Conservation (phyloP, 1,284 basidiomycete species). For the Earliella scabrosa region DNA sequence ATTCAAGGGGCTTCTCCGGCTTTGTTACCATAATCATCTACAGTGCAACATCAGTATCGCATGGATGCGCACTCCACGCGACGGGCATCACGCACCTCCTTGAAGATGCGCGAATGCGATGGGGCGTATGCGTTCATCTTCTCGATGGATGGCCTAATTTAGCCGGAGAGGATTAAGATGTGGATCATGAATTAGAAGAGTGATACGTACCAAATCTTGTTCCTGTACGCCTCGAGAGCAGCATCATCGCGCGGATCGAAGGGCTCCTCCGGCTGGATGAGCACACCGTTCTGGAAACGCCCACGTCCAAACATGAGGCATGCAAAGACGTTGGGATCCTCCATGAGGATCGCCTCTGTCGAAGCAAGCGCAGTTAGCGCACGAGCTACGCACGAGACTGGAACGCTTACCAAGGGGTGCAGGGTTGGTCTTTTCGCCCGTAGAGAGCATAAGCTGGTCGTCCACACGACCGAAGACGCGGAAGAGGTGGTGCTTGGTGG, state of each 20-base stretch:
- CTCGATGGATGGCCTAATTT: conserved; percentile 41
- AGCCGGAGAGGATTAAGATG: too few relatives aligned
- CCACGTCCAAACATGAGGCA: conserved; percentile 43
- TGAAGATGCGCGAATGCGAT: conserved; percentile 44
- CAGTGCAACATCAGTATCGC: background rate
- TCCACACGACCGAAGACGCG: conserved; percentile 51
- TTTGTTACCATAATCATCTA: conserved; percentile 38
- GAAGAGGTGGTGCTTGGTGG: conserved; percentile 46
- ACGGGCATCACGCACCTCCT: conserved; percentile 27
- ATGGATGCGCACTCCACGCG: background rate
- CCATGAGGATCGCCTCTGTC: conserved; percentile 35
- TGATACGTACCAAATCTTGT: conserved; percentile 35
- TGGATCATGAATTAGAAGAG: background rate
- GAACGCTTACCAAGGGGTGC: conserved; percentile 36
- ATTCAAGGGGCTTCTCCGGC: conserved; percentile 36
- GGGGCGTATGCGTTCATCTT: conserved; percentile 43
- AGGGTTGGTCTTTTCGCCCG: conserved; percentile 51
- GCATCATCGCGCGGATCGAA: conserved; percentile 31
- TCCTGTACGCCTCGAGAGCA: conserved; percentile 30
- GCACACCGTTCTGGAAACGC: conserved; percentile 38
- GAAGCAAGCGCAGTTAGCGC: too few relatives aligned
- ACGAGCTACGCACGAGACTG: too few relatives aligned
- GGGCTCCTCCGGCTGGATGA: conserved; percentile 30
- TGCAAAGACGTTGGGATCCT: conserved; percentile 31
- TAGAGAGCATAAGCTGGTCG: conserved; percentile 56